Conservation (phyloP, 495 filamentous ascomycete species). For the Aspergillus nidulans region DNA sequence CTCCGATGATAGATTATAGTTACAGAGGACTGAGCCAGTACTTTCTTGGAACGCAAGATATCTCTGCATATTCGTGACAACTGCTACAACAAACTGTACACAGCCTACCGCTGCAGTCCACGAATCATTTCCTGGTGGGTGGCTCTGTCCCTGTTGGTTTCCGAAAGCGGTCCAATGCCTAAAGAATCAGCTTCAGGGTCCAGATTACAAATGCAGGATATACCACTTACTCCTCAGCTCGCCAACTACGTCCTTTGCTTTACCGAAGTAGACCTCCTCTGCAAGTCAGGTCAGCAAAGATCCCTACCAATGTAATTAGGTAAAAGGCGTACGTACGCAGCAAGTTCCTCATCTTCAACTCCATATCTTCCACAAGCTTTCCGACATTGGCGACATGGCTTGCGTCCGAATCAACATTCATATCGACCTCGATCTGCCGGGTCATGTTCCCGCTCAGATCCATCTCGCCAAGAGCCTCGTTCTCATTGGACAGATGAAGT, state of each 20-base stretch:
- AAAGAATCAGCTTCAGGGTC: not conserved
- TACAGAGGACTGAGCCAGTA: not conserved
- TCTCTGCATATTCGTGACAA: not conserved
- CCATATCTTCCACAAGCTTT: conserved; percentile 96
- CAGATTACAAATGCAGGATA: not conserved
- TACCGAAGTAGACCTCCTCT: conserved; percentile 99
- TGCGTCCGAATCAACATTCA: conserved; percentile 83
- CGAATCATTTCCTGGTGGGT: conserved; percentile 86
- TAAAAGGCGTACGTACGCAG: conserved; percentile 54
- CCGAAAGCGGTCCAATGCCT: conserved; percentile 75
- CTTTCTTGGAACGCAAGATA: not conserved
- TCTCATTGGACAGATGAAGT: conserved; percentile 70
- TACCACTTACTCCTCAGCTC: conserved; percentile 77
- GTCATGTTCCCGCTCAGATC: conserved; percentile 98
- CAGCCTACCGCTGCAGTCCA: conserved; percentile 38
- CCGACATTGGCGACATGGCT: conserved; percentile 97
- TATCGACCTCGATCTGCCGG: conserved; percentile 84
- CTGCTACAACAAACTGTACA: not conserved
- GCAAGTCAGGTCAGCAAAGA: conserved; percentile 13
- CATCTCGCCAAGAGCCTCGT: conserved; percentile 75
- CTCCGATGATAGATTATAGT: not conserved
- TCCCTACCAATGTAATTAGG: not conserved
- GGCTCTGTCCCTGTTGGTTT: conserved; percentile 78
- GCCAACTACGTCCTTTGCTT: conserved; percentile 98
- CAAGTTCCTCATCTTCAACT: conserved; percentile 98